phyloP scores from a whole-genome alignment of 2,329 filamentous ascomycete species.

The Diaporthe citrichinensis region DNA sequence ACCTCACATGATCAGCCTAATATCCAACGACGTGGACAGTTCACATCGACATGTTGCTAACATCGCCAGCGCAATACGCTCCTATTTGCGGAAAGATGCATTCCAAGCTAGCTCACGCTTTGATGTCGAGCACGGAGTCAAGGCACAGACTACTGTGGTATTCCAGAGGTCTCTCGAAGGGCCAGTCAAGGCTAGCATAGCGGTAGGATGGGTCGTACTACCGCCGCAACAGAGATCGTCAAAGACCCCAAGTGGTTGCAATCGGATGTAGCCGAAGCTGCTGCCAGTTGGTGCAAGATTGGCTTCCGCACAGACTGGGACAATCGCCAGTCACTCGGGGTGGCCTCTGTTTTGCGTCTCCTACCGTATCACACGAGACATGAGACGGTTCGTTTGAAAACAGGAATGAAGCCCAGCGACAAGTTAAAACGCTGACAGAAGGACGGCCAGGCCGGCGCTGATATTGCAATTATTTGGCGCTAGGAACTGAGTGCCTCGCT shows the following conservation, averaged over 20 bases:
- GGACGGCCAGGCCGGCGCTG: background rate
- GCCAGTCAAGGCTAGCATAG: slow-evolving; percentile 6
- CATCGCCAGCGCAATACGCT: background rate
- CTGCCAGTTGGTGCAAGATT: slow-evolving; percentile 26
- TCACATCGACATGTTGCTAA: background rate
- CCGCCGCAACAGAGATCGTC: slow-evolving; percentile 13
- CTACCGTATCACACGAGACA: background rate
- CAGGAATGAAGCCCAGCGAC: background rate
- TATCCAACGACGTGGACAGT: background rate
- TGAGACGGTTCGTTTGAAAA: background rate
- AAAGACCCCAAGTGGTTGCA: slow-evolving; percentile 17
- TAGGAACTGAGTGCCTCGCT: background rate
- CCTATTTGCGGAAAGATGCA: slow-evolving; percentile 8
- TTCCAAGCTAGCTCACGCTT: slow-evolving; percentile 17
- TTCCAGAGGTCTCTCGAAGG: background rate
- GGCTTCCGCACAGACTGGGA: slow-evolving; percentile 25
- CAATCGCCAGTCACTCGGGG: background rate
- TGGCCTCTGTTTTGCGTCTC: background rate
- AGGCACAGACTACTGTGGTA: slow-evolving; percentile 1
- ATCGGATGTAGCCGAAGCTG: slow-evolving; percentile 20
- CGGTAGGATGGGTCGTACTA: background rate
- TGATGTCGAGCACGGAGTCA: slow-evolving; percentile 23
- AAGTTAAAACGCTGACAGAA: background rate
- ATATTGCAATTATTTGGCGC: background rate
- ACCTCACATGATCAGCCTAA: slow-evolving; percentile 25